These are phyloP conservation scores for Ophiocordyceps polyrhachis-furcata DNA, from an alignment of 2,329 filamentous ascomycete genomes.

Conservation along the genomic window DNA sequence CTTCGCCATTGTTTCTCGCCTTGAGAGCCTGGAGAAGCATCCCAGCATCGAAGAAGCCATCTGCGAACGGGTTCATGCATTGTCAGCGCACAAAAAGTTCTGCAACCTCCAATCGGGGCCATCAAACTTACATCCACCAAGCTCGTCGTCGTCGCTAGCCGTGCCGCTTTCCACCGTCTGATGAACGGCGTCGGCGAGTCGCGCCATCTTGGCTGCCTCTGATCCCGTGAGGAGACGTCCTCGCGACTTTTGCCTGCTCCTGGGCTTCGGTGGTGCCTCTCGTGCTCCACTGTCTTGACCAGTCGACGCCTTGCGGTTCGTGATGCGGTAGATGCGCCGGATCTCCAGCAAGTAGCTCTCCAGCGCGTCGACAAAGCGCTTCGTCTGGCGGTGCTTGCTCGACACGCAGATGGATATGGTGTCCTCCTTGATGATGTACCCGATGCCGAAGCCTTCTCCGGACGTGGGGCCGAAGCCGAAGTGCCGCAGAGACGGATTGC, in stretches of 20 bases:
- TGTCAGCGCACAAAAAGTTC: neutral
- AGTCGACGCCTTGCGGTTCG: constrained; percentile 25
- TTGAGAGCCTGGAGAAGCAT: constrained; percentile 84
- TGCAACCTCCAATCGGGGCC: neutral
- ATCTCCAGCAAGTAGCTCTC: constrained; percentile 87
- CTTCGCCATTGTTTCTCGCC: constrained; percentile 57
- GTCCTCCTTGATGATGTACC: constrained; percentile 81
- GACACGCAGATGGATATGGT: constrained; percentile 79
- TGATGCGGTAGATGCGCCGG: constrained; percentile 60
- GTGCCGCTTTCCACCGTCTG: constrained; percentile 51
- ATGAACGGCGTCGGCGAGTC: constrained; percentile 32
- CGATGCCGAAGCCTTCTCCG: constrained; percentile 88
- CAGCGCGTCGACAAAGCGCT: constrained; percentile 71
- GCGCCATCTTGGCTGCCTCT: constrained; percentile 23
- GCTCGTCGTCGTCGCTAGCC: constrained; percentile 68
- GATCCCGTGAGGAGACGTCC: constrained; percentile 52
- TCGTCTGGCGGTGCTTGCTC: constrained; percentile 86
- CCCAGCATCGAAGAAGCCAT: constrained; percentile 94
- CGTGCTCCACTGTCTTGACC: constrained; percentile 30
- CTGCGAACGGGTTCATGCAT: constrained; percentile 23
- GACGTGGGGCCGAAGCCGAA: constrained; percentile 95
- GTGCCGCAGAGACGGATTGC: constrained; percentile 82
- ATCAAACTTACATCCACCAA: constrained; percentile 69
- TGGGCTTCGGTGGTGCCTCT: constrained; percentile 25
- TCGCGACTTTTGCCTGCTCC: constrained; percentile 44